Evolutionary conservation across 2,329 filamentous ascomycete species (phyloP).

Genomic region (Xylariaceae sp.): DNA sequence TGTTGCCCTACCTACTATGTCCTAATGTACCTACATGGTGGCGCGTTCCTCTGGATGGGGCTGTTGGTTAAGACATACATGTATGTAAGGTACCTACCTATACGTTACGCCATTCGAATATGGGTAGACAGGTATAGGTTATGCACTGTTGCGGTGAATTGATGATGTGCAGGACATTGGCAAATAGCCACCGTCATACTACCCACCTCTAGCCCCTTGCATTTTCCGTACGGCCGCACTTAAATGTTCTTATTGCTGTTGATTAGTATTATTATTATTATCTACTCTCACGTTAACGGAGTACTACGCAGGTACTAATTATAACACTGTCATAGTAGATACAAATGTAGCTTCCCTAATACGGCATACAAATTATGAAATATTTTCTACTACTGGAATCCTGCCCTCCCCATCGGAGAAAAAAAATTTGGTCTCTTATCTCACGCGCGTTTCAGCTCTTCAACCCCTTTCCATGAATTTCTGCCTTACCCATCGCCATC

Average conservation of each 20-base stretch:
- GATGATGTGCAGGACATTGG: constrained; percentile 27
- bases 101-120: too few species aligned
- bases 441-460: not conserved
- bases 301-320: not conserved
- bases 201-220: constrained; percentile 12
- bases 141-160: constrained; percentile 20
- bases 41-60: too few species aligned
- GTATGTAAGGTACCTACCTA: too few species aligned
- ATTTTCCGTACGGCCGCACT: constrained; percentile 2
- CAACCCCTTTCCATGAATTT: not conserved
- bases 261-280: too few species aligned
- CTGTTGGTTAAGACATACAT: too few species aligned
- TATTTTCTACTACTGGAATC: constrained; percentile 9
- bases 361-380: not conserved
- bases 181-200: constrained; percentile 13
- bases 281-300: too few species aligned
- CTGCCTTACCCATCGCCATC: not conserved
- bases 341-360: not conserved
- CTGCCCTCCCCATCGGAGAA: too few species aligned
- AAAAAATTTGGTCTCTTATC: constrained; percentile 3
- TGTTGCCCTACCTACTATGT: too few species aligned
- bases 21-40: too few species aligned
- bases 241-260: too few species aligned
- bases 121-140: too few species aligned
- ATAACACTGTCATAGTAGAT: not conserved